phyloP scores from a whole-genome alignment of 78 protist genomes.

The Anaeramoeba ignava region DNA sequence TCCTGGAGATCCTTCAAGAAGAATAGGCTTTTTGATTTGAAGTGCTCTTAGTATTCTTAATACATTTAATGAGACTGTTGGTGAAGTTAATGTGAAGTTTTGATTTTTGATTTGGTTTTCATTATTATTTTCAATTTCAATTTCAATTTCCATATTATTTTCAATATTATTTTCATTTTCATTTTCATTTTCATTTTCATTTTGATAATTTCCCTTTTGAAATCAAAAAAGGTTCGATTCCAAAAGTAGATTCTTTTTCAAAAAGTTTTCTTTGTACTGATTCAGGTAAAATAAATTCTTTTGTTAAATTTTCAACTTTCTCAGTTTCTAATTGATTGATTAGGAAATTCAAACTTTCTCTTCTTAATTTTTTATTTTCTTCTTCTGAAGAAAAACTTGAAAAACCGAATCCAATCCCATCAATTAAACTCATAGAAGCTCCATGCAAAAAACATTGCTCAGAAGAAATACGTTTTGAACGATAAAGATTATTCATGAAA shows the following conservation, averaged over 20 bases:
- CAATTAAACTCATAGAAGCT: background rate
- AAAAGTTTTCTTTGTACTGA: too few species aligned
- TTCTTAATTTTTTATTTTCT: too few species aligned
- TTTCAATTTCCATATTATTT: too few species aligned
- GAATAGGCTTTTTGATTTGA: conserved; percentile 29
- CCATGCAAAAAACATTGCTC: background rate
- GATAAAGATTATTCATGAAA: background rate
- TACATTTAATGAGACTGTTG: conserved; percentile 74
- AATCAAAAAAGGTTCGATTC: background rate
- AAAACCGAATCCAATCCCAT: too few species aligned
- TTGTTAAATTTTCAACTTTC: too few species aligned
- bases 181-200: background rate
- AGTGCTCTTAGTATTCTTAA: conserved; percentile 76
- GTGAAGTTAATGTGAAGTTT: conserved; percentile 54
- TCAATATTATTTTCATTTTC: too few species aligned
- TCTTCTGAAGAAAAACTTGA: too few species aligned
- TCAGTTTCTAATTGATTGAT: too few species aligned
- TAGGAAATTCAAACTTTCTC: too few species aligned
- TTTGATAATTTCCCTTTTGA: background rate
- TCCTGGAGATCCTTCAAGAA: conserved; percentile 81
- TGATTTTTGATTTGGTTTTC: background rate
- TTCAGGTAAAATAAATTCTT: too few species aligned
- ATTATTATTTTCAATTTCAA: too few species aligned
- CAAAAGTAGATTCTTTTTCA: background rate
- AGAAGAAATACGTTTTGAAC: background rate